Percentiles rank a stretch among this genome's conserved stretches.
phyloP scores from a whole-genome alignment of 2,329 filamentous ascomycete species.

The Chrysoporthe deuterocubensis region DNA sequence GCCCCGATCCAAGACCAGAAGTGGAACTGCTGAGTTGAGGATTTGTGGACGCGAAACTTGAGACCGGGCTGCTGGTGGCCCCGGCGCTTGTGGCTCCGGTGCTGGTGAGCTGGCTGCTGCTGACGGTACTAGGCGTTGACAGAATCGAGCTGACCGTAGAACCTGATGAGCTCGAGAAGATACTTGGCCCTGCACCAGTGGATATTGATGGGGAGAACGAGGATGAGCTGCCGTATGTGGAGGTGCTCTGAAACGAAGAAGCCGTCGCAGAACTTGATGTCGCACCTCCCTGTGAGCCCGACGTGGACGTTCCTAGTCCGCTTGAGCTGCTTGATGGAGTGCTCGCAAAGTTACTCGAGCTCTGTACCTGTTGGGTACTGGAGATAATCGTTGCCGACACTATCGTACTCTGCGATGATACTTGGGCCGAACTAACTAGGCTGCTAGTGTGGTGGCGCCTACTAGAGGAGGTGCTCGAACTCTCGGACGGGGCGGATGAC shows the following conservation, averaged over 20 bases:
- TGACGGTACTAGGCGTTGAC: not conserved
- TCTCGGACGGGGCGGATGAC: not conserved
- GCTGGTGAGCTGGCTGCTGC: not conserved
- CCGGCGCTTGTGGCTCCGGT: not conserved
- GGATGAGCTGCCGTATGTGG: too few species aligned
- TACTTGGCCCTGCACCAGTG: too few species aligned
- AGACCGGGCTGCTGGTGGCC: not conserved
- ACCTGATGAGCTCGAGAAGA: not conserved
- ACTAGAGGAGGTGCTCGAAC: not conserved
- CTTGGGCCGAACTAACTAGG: not conserved
- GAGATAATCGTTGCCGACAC: not conserved
- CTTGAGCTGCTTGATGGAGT: not conserved
- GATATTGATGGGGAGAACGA: too few species aligned
- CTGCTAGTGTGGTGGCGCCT: not conserved
- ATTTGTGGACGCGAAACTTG: not conserved
- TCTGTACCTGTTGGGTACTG: not conserved
- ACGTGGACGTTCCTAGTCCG: not conserved
- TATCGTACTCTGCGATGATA: not conserved
- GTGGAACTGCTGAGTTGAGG: not conserved
- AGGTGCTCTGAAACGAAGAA: not conserved
- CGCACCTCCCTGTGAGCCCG: not conserved
- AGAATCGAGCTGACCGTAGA: not conserved
- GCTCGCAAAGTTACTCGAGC: not conserved
- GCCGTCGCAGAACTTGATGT: not conserved
- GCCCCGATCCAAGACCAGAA: not conserved